Percentiles rank a stretch among this genome's conserved stretches.
Conservation (phyloP, 2,329 filamentous ascomycete species). For the Triangularia setosa region DNA sequence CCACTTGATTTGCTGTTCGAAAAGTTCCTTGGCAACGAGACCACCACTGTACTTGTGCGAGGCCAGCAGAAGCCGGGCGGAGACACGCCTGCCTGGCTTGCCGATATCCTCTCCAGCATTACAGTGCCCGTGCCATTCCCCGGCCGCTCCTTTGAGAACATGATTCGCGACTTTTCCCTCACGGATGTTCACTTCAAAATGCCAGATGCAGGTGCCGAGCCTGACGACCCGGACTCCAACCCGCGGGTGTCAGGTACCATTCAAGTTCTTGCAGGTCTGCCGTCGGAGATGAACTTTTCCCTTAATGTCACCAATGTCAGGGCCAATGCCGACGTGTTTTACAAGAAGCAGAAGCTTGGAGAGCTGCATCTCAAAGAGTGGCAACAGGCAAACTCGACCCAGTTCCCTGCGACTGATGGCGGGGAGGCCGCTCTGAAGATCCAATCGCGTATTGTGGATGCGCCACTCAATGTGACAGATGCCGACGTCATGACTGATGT, state of each 20-base stretch:
- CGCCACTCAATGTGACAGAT: conserved; percentile 79
- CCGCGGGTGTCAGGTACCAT: conserved; percentile 82
- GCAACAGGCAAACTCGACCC: conserved; percentile 80
- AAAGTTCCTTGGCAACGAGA: conserved; percentile 75
- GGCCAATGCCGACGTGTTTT: conserved; percentile 76
- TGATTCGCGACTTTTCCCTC: conserved; percentile 85
- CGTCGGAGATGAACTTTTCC: conserved; percentile 81
- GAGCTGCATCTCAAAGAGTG: conserved; percentile 74
- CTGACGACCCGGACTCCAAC: conserved; percentile 65
- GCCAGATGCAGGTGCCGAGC: conserved; percentile 75
- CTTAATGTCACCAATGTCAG: conserved; percentile 73
- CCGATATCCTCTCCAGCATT: conserved; percentile 73
- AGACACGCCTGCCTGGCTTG: conserved; percentile 76
- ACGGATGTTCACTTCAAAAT: conserved; percentile 81
- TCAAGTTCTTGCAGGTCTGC: conserved; percentile 71
- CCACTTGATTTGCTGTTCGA: conserved; percentile 79
- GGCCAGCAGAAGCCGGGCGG: conserved; percentile 65
- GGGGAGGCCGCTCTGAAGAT: conserved; percentile 66
- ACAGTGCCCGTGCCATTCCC: conserved; percentile 82
- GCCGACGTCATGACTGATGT: conserved; percentile 74
- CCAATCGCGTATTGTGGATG: conserved; percentile 70
- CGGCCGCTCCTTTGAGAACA: conserved; percentile 72
- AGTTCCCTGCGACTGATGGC: conserved; percentile 53
- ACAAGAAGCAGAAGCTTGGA: conserved; percentile 73
- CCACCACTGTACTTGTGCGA: conserved; percentile 76